Base-by-base conservation (phyloP, 805 yeast species). In the Saccharomycopsis olivae region DNA sequence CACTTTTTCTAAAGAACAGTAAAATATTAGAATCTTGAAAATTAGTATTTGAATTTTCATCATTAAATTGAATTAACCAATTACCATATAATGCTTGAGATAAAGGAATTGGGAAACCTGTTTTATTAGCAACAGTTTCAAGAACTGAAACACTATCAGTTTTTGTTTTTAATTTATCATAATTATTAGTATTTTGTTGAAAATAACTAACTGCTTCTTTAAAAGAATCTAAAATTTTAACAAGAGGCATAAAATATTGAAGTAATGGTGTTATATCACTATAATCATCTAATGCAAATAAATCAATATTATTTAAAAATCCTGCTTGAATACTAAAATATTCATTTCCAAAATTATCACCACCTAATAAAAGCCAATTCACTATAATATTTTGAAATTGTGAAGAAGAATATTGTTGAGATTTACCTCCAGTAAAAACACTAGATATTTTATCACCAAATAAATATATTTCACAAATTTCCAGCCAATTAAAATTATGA, bases 41-140 rank as follows among this genome's bases (percentile, higher is more conserved):
- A 10, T 17, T 29, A 10, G 8, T 15, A 28, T 8, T 9, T 31
- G 14, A 6, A n/a, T 25, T 17, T 28, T 30, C 15, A 24, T 38
- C 21, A 3, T 29, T n/a, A 29, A 46, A 46, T 18, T 46, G 44
- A 19, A 43, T 40, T 36, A 46, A 35, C 49, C 49, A 46, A 24
- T 43, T 46, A 3, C 42, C 41, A 18, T 30, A 40, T 13, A 46
- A 24, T 21, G 41, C 40, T 29, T 46, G 49, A 3, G 47, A 31
- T 21, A 46, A 35, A 8, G 49, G 49, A 24, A 46, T 43, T 20
- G 49, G 49, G 10, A 46, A 30, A 14, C 44, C 44, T 8, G 34
- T 23, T 23, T 39, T 43, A 13, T 37, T 33, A 2, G 47, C 41
- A 18, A 39, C 42, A 11, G 16, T 20, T 25, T 42, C 40, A 13